A percentile compares a stretch with the other conserved stretches of the same genome.
Evolutionary conservation across 169 alveolate genomes (phyloP).

Genomic region (Neospora caninum): DNA sequence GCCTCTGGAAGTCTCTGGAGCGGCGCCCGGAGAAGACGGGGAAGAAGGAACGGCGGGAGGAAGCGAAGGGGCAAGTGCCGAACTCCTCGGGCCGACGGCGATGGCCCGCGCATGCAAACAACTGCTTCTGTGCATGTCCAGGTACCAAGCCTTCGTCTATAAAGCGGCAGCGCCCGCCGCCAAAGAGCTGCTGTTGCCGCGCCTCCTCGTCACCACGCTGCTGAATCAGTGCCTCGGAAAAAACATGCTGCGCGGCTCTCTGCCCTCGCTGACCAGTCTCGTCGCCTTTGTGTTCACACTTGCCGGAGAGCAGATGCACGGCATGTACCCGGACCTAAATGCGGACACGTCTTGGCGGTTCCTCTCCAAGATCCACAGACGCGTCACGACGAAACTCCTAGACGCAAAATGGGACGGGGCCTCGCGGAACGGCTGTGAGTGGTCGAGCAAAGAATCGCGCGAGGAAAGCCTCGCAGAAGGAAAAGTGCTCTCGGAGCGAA

Average conservation of each 20-base stretch:
- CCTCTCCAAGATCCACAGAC: neutral
- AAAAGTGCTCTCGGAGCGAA: neutral
- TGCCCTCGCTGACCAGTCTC: slow-evolving; percentile 5
- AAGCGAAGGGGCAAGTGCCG: neutral
- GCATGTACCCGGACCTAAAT: neutral
- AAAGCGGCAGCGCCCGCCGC: slow-evolving; percentile 20
- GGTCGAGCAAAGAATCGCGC: too few relatives aligned
- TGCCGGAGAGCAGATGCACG: neutral
- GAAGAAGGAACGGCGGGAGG: neutral
- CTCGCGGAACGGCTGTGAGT: too few relatives aligned
- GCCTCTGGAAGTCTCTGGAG: neutral
- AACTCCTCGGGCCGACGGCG: neutral
- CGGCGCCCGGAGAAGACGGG: neutral
- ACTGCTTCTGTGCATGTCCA: slow-evolving; percentile 42
- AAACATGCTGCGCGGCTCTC: neutral
- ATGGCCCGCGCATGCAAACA: slow-evolving; percentile 9
- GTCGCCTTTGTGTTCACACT: neutral
- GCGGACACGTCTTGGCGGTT: slow-evolving; percentile 9
- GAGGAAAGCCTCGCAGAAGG: too few relatives aligned
- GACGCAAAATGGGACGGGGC: neutral
- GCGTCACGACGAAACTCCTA: neutral
- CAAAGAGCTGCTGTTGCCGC: neutral
- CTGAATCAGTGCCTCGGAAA: slow-evolving; percentile 34
- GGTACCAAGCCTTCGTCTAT: slow-evolving; percentile 36
- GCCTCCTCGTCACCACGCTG: neutral